Evolutionary conservation across 2,329 filamentous ascomycete genomes (phyloP).

Genomic region (Penicillium thymicola): DNA sequence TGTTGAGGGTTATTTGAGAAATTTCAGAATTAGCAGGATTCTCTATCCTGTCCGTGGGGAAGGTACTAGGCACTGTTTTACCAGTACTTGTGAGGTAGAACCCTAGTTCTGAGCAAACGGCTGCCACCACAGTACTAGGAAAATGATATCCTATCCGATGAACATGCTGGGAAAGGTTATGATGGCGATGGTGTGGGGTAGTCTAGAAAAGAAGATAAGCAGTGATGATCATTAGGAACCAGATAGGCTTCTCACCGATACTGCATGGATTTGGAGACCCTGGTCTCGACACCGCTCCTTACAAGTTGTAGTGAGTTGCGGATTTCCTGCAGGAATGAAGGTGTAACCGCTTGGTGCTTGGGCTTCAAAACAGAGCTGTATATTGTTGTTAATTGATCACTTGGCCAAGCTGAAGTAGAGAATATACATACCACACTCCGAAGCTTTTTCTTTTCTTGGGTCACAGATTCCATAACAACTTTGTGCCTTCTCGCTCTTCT

Average conservation of each 20-base stretch:
- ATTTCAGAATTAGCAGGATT: conserved; percentile 30
- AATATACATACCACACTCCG: conserved; percentile 47
- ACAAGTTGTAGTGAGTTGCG: conserved; percentile 56
- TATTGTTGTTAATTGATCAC: conserved; percentile 37
- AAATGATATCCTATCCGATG: conserved; percentile 64
- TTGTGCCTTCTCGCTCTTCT: conserved; percentile 49
- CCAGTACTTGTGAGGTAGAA: conserved; percentile 47
- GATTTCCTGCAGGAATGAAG: conserved; percentile 59
- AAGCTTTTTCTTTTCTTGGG: conserved; percentile 60
- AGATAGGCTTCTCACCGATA: conserved; percentile 52
- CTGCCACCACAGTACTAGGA: conserved; percentile 56
- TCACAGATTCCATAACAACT: conserved; percentile 56
- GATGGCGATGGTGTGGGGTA: conserved; percentile 48
- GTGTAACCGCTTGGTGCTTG: conserved; percentile 58
- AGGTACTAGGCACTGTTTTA: conserved; percentile 43
- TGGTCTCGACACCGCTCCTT: conserved; percentile 59
- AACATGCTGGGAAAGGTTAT: conserved; percentile 58
- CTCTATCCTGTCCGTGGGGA: conserved; percentile 27
- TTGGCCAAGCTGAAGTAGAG: background rate
- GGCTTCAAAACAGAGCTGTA: conserved; percentile 54
- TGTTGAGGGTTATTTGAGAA: conserved; percentile 49
- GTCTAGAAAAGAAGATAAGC: conserved; percentile 38
- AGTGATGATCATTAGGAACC: conserved; percentile 10
- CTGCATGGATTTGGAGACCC: conserved; percentile 54
- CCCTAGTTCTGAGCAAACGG: conserved; percentile 51